phyloP scores from a whole-genome alignment of 208 protist species.

The Acanthamoeba castellanii region DNA sequence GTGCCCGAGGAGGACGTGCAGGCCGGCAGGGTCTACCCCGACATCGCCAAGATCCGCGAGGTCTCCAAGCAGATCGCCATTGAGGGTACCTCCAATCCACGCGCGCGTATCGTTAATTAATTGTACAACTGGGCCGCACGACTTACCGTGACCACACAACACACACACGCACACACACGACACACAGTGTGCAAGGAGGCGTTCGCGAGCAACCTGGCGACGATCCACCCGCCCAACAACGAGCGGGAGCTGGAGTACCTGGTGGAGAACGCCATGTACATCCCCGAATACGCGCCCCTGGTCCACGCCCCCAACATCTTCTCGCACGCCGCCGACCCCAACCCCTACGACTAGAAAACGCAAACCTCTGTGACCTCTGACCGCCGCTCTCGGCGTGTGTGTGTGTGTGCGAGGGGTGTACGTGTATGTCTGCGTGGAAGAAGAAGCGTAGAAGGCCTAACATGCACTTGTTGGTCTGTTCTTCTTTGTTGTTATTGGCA shows the following conservation, averaged over 20 bases:
- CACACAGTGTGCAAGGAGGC: constrained; percentile 2
- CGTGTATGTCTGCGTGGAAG: no score
- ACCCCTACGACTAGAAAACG: constrained; percentile 48
- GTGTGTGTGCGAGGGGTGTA: no score
- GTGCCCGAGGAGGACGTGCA: constrained; percentile 76
- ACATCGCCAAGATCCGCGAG: constrained; percentile 74
- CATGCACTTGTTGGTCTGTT: no score
- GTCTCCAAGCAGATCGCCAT: constrained; percentile 79
- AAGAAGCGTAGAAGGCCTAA: no score
- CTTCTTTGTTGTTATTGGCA: no score
- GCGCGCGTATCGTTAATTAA: no score
- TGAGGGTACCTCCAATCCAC: constrained; percentile 39
- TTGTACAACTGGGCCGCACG: no score
- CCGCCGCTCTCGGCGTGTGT: no score
- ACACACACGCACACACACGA: not conserved
- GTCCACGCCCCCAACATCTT: constrained; percentile 48
- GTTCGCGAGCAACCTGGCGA: not conserved
- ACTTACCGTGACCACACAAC: no score
- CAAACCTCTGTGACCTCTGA: no score
- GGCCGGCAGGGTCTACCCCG: constrained; percentile 79
- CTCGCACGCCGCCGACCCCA: constrained; percentile 37
- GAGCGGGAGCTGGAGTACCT: not conserved
- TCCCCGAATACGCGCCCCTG: constrained; percentile 26
- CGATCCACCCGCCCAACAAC: constrained; percentile 39
- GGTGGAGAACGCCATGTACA: constrained; percentile 45